Base-by-base conservation (phyloP, 768 basidiomycete species). In the Phlegmacium glaucopus region DNA sequence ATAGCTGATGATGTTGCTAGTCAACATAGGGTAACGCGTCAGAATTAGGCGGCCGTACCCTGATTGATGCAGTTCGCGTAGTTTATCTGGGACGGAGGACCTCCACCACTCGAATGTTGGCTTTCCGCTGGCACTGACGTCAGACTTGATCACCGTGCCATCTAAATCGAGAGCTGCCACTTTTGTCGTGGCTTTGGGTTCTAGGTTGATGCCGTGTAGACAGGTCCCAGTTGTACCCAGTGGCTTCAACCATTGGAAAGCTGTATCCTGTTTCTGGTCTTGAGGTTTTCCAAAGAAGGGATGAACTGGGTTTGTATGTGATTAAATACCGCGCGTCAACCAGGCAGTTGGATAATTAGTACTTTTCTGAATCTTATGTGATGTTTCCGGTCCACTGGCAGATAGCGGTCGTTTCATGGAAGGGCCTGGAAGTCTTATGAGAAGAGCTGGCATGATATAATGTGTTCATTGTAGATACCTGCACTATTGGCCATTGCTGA, bases 111-210 rank as follows among this genome's bases (percentile, higher is more conserved):
- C 67, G 79, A 84, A 82, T 29, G 61, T 57, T 2, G 62, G 55
- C 4, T 72, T 60, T 1, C 62, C 58, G 26, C 62, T 63, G 39
- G 69, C 68, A 18, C 67, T 67, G 18, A 74, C 71, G 16, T 62
- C 52, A n/a, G 62, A 64, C 53, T 83, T 86, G 61, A 96, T 92
- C 49, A 94, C 56, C 0, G 91, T 94, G 3, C 89, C 91, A 60
- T 96, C 94, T 17, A 96, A 69, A 62, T 96, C 94, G 52, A 94
- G 88, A 10, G 83, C 77, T 9, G 89, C 87, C 27, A 92, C 78
- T 53, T 83, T 86, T n/a, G 71, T 29, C 1, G 65, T 67, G 7
- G 70, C 66, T 10, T 64, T 59, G 0, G 83, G 83, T 0, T 61
- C 53, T 5, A 70, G 60, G 49, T 76, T 68, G 39, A 67, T 49